Evolutionary conservation across 2,329 filamentous ascomycete species (phyloP), one percentile per base, ranked within the genome.

Genomic region (Penicillium hordei): DNA sequence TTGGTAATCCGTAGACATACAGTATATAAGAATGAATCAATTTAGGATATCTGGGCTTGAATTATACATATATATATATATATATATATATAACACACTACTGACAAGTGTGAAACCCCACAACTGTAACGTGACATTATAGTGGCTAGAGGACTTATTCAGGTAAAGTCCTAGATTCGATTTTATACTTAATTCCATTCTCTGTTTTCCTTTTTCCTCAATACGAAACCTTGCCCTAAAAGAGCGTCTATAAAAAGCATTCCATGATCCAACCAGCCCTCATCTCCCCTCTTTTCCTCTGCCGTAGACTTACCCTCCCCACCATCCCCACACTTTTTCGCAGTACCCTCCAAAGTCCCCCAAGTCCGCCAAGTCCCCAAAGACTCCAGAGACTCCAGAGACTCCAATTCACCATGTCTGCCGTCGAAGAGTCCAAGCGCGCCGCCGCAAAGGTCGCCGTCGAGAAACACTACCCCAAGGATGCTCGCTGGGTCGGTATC

Each of bases 401-500:
- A 59, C 50, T 60, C 40, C 65, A 67, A 29, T 64, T 67, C 63
- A 72, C 64, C 57, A 76, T 77, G 70, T 54, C 71, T 45, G 67
- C 67, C 55, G 55, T 64, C 33, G 85, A 88, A 76, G 74, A 76
- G 49, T 83, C 85, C 34, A 88, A 88, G 75, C 80, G 81, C 63
- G 80, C 81, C 27, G 85, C 85, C 56, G 85, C 84, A 48, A 79
- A 77, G 62, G 76, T 77, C 61, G 85, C 85, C 19, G 84, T 87
- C 9, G 71, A 70, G 44, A 84, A 86, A 61, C 83, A 88, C 75
- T 88, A 88, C 75, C 78, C 81, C 55, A 76, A 79, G 58, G 70
- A 78, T 60, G 81, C 83, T 61, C 79, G 78, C 59, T 86, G 82
- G 68, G 82, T 88, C 40, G 86, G 86, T 60, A 88, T 88, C 66